Evolutionary conservation across 352 stramenopile genomes (phyloP).

Genomic region (Elongisporangium undulatum): DNA sequence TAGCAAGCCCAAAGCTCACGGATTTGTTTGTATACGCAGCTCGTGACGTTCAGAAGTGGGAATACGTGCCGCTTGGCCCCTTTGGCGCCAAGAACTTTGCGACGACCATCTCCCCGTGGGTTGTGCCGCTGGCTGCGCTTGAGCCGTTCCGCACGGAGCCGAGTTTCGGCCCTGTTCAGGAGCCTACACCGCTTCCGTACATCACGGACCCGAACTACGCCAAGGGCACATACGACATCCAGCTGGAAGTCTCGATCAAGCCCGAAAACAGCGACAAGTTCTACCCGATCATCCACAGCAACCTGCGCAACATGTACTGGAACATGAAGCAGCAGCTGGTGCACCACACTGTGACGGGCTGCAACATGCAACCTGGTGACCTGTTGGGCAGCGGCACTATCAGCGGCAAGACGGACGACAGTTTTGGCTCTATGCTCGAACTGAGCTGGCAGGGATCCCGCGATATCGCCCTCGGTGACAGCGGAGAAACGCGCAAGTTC

Average conservation of each 20-base stretch:
- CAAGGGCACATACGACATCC: constrained; percentile 85
- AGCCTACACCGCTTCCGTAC: constrained; percentile 92
- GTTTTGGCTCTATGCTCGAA: constrained; percentile 95
- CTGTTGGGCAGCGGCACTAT: constrained; percentile 95
- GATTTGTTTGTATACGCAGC: constrained; percentile 19
- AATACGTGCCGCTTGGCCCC: constrained; percentile 96
- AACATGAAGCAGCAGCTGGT: constrained; percentile 96
- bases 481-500: constrained; percentile 88
- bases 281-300: constrained; percentile 88
- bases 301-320: constrained; percentile 97
- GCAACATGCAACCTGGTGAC: constrained; percentile 94
- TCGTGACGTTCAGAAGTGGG: constrained; percentile 94
- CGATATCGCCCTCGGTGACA: constrained; percentile 69
- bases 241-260: constrained; percentile 73
- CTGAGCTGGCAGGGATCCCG: constrained; percentile 93
- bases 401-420: constrained; percentile 84
- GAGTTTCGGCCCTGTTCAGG: constrained; percentile 84
- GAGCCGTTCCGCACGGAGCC: constrained; percentile 91
- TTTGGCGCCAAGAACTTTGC: constrained; percentile 98
- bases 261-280: constrained; percentile 48
- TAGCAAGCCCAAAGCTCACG: not conserved
- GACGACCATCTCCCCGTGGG: constrained; percentile 96
- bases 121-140: constrained; percentile 93
- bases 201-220: constrained; percentile 91
- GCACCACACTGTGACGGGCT: constrained; percentile 97